Conservation (phyloP, 805 yeast genomes). For the Tetrapisispora namnaoensis region DNA sequence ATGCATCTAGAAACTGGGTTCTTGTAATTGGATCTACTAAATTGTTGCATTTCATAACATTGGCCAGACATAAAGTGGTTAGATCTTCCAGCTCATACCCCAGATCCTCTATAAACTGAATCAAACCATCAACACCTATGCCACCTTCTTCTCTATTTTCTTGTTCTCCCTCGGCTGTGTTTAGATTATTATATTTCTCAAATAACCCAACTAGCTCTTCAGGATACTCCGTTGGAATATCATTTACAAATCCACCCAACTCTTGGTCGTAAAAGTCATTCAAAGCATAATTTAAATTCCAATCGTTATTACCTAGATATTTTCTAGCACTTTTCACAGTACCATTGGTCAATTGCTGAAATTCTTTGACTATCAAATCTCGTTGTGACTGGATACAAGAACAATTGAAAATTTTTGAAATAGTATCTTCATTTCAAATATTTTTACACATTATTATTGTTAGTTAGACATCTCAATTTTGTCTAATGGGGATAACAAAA, state of each 20-base stretch:
- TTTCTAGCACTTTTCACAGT: conserved; percentile 12
- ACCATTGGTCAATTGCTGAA: conserved; percentile 19
- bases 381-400: background rate
- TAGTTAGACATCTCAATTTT: background rate
- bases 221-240: conserved; percentile 9
- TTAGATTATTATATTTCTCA: conserved; percentile 11
- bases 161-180: conserved; percentile 15
- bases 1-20: conserved; percentile 16
- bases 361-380: conserved; percentile 9
- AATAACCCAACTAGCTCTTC: conserved; percentile 12
- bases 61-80: conserved; percentile 59
- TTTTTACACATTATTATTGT: background rate
- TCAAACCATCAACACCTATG: conserved; percentile 74
- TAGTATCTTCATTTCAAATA: background rate
- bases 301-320: conserved; percentile 17
- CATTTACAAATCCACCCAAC: conserved; percentile 14
- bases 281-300: conserved; percentile 25
- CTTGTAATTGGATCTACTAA: conserved; percentile 14
- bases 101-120: conserved; percentile 55
- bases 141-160: conserved; percentile 16
- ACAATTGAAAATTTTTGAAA: no score
- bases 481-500: no score
- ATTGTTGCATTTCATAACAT: conserved; percentile 40
- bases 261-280: conserved; percentile 27
- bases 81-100: conserved; percentile 67